Evolutionary conservation across 352 stramenopile genomes (phyloP).

Genomic region (Pythium phragmitis): DNA sequence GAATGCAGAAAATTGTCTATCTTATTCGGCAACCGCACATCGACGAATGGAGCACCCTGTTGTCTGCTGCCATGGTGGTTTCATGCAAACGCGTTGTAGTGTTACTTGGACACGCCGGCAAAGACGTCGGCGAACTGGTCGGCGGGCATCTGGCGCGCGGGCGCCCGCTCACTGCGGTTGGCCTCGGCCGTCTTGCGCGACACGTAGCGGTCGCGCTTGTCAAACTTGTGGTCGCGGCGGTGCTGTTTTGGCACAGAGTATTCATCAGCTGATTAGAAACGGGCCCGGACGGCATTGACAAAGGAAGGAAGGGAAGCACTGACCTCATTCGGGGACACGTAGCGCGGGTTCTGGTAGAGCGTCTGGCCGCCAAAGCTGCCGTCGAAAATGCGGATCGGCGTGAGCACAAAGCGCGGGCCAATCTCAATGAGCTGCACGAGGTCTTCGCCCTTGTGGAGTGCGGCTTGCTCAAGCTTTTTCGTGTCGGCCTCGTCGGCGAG

Average conservation of each 20-base stretch:
- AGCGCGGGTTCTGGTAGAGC: slow-evolving; percentile 97
- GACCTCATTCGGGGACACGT: slow-evolving; percentile 96
- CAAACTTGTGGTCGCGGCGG: slow-evolving; percentile 85
- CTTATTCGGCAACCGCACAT: not conserved
- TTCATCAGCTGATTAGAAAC: not conserved
- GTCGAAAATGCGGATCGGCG: slow-evolving; percentile 98
- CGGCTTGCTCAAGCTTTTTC: slow-evolving; percentile 90
- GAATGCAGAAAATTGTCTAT: not conserved
- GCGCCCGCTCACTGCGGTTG: slow-evolving; percentile 69
- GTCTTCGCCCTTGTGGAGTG: slow-evolving; percentile 83
- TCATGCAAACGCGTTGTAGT: slow-evolving; percentile 4
- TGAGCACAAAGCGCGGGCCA: slow-evolving; percentile 98
- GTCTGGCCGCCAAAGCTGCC: slow-evolving; percentile 98
- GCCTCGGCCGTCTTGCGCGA: slow-evolving; percentile 87
- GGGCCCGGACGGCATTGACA: not conserved
- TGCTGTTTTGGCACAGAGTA: slow-evolving; percentile 26
- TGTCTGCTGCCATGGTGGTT: not conserved
- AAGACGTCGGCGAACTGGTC: slow-evolving; percentile 89
- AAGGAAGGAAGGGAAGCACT: slow-evolving; percentile 17
- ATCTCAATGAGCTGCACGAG: slow-evolving; percentile 98
- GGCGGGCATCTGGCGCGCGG: slow-evolving; percentile 65
- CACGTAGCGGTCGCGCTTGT: slow-evolving; percentile 93
- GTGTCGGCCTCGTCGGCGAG: slow-evolving; percentile 84
- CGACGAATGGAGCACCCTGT: not conserved
- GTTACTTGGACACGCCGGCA: slow-evolving; percentile 39